Conservation (phyloP, 345 rosid genomes). For the Alliaria petiolata region DNA sequence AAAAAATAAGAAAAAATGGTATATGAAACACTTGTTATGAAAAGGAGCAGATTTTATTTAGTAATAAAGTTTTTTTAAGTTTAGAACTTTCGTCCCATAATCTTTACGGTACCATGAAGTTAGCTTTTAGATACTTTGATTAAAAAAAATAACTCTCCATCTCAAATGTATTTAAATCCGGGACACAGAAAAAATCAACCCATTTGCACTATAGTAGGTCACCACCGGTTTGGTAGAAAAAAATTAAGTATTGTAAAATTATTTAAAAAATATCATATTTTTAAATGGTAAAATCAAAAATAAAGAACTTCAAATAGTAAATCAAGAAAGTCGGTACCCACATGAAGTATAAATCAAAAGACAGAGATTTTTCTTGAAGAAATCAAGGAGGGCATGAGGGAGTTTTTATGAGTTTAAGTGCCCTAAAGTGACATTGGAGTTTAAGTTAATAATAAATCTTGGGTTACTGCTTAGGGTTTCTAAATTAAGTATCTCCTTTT, state of each 20-base stretch:
- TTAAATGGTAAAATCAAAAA: background rate
- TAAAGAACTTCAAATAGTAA: background rate
- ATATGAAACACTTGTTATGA: background rate
- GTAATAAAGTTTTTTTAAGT: too few species aligned
- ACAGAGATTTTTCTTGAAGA: constrained; percentile 17
- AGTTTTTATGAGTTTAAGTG: constrained; percentile 31
- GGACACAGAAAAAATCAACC: too few species aligned
- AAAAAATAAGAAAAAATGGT: too few species aligned
- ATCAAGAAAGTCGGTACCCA: constrained; percentile 27
- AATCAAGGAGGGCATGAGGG: constrained; percentile 24
- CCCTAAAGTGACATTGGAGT: constrained; percentile 26
- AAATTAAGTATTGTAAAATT: background rate
- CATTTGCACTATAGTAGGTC: too few species aligned
- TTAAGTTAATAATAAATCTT: constrained; percentile 1
- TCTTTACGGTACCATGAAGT: too few species aligned
- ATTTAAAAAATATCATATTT: background rate
- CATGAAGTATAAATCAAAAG: constrained; percentile 8
- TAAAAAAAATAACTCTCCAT: too few species aligned
- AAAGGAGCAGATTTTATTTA: background rate
- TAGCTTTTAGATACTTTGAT: too few species aligned
- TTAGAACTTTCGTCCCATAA: too few species aligned
- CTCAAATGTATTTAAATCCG: too few species aligned
- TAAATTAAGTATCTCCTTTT: constrained; percentile 21
- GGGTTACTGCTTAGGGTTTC: constrained; percentile 18
- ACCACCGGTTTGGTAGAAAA: too few species aligned